Conservation (phyloP, 495 filamentous ascomycete genomes). For the Cercophora scortea region DNA sequence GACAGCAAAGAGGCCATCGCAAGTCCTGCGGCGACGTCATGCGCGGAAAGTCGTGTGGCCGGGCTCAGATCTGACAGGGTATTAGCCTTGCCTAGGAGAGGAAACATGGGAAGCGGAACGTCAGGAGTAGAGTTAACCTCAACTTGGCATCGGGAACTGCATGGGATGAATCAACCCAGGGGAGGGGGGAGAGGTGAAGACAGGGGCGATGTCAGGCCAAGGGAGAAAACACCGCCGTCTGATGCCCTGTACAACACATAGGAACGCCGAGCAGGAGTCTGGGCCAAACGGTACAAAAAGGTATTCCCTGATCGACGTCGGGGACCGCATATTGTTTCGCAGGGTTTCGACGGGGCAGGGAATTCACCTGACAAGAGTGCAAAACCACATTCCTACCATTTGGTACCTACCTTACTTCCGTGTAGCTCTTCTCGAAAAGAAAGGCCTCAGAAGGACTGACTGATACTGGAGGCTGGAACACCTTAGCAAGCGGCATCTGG, state of each 20-base stretch:
- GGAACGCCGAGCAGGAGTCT: background rate
- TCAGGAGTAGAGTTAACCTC: background rate
- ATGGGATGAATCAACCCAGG: too few relatives aligned
- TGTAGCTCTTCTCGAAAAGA: too few relatives aligned
- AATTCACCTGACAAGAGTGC: background rate
- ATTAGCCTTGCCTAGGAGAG: background rate
- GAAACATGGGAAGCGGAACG: background rate
- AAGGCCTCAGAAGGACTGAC: too few relatives aligned
- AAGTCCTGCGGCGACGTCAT: conserved; percentile 19
- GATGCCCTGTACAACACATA: too few relatives aligned
- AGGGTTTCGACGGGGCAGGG: conserved; percentile 20
- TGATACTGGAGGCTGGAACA: too few relatives aligned
- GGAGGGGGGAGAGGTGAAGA: too few relatives aligned
- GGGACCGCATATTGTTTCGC: conserved; percentile 25
- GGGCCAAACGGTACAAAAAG: background rate
- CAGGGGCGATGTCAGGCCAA: too few relatives aligned
- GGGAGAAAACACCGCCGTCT: too few relatives aligned
- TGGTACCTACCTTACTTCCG: too few relatives aligned
- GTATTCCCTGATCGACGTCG: conserved; percentile 33
- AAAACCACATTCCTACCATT: too few relatives aligned
- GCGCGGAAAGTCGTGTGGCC: conserved; percentile 30
- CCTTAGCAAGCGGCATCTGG: too few relatives aligned
- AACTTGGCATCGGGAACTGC: background rate
- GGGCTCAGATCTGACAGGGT: conserved; percentile 2
- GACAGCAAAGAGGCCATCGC: background rate